phyloP scores from a whole-genome alignment of 768 basidiomycete species.

The Kwoniella pini region DNA sequence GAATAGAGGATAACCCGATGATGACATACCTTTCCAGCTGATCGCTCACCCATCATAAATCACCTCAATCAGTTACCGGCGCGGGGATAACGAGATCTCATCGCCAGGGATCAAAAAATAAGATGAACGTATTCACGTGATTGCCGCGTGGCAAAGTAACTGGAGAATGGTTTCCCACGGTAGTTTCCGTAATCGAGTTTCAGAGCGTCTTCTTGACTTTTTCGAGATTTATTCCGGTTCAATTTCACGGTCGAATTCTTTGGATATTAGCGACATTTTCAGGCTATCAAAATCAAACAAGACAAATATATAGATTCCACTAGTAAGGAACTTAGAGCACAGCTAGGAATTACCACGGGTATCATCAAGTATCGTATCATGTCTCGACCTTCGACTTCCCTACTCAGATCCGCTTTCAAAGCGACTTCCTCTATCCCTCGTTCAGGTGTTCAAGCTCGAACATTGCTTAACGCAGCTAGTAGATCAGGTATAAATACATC shows the following conservation, averaged over 20 bases:
- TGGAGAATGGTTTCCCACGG: constrained; percentile 7
- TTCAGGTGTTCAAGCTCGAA: background rate
- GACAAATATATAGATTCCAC: too few species aligned
- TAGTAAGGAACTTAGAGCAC: too few species aligned
- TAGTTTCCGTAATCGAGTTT: background rate
- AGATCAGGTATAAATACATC: constrained; percentile 23
- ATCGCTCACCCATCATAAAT: background rate
- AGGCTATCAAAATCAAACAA: background rate
- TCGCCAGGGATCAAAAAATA: background rate
- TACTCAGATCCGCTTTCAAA: constrained; percentile 15
- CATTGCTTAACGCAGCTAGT: constrained; percentile 9
- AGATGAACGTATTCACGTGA: background rate
- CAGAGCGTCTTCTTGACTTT: constrained; percentile 5
- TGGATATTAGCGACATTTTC: too few species aligned
- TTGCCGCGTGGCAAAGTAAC: background rate
- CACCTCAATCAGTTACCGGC: too few species aligned
- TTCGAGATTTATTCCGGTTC: constrained; percentile 3
- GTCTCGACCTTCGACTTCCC: constrained; percentile 8
- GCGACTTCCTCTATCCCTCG: background rate
- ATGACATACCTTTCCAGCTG: background rate
- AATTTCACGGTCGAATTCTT: background rate
- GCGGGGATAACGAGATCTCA: too few species aligned
- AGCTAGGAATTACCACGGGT: too few species aligned
- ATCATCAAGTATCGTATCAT: too few species aligned
- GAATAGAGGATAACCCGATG: background rate